These are phyloP conservation scores for Paecilomyces dactylethromorphus DNA, from an alignment of 2,329 filamentous ascomycete species.

Conservation along the genomic window DNA sequence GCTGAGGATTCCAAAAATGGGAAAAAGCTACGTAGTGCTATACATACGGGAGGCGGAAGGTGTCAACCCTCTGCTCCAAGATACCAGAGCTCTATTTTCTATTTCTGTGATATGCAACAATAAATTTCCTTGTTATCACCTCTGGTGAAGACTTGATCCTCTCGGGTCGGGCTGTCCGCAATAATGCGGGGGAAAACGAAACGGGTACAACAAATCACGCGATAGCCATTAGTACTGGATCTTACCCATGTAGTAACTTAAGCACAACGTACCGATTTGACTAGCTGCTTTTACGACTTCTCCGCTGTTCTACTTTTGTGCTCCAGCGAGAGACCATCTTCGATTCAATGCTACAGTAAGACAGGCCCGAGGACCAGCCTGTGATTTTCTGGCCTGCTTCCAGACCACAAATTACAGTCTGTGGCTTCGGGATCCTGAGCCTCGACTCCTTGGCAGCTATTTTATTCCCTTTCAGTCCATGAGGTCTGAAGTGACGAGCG, in stretches of 20 bases:
- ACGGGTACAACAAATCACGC: neutral
- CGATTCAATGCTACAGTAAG: neutral
- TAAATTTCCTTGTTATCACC: no score
- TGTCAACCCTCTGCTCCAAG: neutral
- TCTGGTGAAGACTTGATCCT: no score
- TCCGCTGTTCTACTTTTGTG: neutral
- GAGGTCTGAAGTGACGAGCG: neutral
- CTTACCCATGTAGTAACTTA: neutral
- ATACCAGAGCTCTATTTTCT: neutral
- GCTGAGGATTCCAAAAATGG: no score
- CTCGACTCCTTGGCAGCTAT: neutral
- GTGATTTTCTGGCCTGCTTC: neutral
- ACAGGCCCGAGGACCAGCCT: neutral
- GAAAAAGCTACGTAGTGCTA: neutral
- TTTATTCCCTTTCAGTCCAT: neutral
- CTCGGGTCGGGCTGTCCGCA: neutral
- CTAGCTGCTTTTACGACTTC: neutral
- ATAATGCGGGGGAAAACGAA: neutral
- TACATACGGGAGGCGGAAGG: neutral
- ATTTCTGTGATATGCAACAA: neutral
- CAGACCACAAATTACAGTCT: neutral
- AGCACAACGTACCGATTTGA: neutral
- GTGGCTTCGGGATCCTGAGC: neutral
- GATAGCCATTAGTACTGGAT: neutral
- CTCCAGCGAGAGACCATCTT: neutral